Evolutionary conservation across 768 basidiomycete species (phyloP), one percentile per base, ranked within the genome.

Genomic region (Mycena sanguinolenta): DNA sequence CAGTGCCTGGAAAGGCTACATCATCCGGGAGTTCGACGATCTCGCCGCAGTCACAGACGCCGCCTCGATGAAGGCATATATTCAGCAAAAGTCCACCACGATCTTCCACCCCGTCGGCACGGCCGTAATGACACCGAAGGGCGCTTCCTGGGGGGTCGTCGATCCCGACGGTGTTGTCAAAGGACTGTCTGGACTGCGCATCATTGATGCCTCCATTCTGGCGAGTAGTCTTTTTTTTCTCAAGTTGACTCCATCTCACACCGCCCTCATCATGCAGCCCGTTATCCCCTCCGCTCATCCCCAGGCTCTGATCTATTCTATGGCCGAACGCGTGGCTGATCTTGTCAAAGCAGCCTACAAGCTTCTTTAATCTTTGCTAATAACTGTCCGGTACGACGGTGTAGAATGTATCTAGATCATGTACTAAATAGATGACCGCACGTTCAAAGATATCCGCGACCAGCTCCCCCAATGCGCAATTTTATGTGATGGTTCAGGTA

Each of bases 271-370:
- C 27, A 27, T 34, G 21, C 42, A 67, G 67, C 70, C 78, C 50
- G 54, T 69, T 38, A 67, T 75, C 23, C 74, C 72, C n/a, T 67
- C 66, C 1, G 73, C 73, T 14, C 75, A 76, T 52, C 70, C 74
- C 19, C 74, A 75, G 58, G 73, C 72, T 9, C 65, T 70, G 0
- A 72, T 73, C 19, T 77, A 77, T 62, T 60, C 72, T 21, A 54
- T 77, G 14, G 77, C 73, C 7, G 77, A 72, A 57, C 52, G 65
- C n/a, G 69, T 60, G 49, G 65, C 83, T 28, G 68, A 49, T 19
- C 49, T 69, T 6, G 23, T 69, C 17, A 69, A 69, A 42, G 32
- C 23, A 14, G 30, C 55, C 21, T 61, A 49, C 7, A 46, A 46
- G 14, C 32, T 34, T 5, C 4, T 34, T 34, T 34, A 10, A n/a